A percentile compares a stretch with the other conserved stretches of the same genome.
Conservation (phyloP, 2,329 filamentous ascomycete species). For the Exophiala sp. region DNA sequence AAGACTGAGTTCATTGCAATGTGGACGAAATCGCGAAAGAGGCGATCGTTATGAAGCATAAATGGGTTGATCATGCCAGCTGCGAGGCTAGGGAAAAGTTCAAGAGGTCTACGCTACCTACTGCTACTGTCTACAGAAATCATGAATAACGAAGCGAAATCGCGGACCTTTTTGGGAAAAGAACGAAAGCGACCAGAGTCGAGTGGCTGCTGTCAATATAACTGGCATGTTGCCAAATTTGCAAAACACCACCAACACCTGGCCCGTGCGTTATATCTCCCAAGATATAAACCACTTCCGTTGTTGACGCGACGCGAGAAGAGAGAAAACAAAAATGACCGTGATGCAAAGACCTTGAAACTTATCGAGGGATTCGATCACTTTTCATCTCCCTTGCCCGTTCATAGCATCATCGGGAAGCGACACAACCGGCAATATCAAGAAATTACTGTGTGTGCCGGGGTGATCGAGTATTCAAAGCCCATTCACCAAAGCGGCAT, state of each 20-base stretch:
- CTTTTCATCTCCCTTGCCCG: neutral
- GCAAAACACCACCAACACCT: conserved; percentile 1
- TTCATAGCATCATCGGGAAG: neutral
- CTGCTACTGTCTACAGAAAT: neutral
- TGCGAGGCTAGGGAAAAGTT: neutral
- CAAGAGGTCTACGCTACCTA: neutral
- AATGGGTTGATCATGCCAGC: neutral
- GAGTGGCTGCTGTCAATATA: conserved; percentile 2
- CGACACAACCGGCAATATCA: too few relatives aligned
- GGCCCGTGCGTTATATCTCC: conserved; percentile 5
- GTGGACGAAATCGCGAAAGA: conserved; percentile 52
- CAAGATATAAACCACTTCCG: neutral
- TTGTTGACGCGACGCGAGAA: neutral
- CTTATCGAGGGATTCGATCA: too few relatives aligned
- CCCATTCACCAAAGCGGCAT: neutral
- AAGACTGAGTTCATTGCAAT: conserved; percentile 78
- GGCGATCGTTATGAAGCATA: conserved; percentile 14
- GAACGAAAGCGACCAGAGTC: neutral
- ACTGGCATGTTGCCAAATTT: conserved; percentile 9
- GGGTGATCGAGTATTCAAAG: neutral
- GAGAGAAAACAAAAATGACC: neutral
- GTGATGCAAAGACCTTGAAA: neutral
- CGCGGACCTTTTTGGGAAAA: neutral
- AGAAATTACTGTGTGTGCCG: too few relatives aligned
- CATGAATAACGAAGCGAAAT: neutral